Evolutionary conservation across 2,329 filamentous ascomycete species (phyloP).

Genomic region (Stagonosporopsis rhizophila): DNA sequence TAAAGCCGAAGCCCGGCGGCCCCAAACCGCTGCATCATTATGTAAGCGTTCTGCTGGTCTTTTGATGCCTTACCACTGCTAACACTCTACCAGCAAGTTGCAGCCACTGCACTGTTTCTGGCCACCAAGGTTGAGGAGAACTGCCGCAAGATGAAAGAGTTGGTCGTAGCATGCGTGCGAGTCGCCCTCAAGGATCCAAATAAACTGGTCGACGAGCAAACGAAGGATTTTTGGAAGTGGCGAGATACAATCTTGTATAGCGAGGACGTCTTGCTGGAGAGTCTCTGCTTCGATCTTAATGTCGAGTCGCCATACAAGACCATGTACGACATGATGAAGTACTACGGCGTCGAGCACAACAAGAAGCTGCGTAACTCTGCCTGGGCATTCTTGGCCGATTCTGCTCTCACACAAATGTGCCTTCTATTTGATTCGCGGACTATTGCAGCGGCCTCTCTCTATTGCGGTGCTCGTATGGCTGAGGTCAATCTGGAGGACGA

Average conservation of each 20-base stretch:
- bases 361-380: slow-evolving; percentile 83
- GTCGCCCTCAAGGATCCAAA: slow-evolving; percentile 94
- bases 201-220: slow-evolving; percentile 92
- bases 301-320: slow-evolving; percentile 86
- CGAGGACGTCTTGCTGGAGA: slow-evolving; percentile 91
- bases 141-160: slow-evolving; percentile 91
- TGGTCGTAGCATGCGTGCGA: slow-evolving; percentile 91
- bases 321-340: slow-evolving; percentile 80
- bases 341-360: slow-evolving; percentile 77
- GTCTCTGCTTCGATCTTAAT: slow-evolving; percentile 91
- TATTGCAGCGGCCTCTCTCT: slow-evolving; percentile 84
- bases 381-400: slow-evolving; percentile 95
- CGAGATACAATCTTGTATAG: slow-evolving; percentile 90
- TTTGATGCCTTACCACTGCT: not conserved
- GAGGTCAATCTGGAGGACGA: slow-evolving; percentile 75
- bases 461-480: slow-evolving; percentile 81
- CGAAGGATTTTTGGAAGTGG: slow-evolving; percentile 98
- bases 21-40: slow-evolving; percentile 84
- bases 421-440: slow-evolving; percentile 79
- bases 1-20: slow-evolving; percentile 72
- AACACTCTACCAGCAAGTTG: slow-evolving; percentile 67
- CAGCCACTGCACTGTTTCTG: slow-evolving; percentile 88
- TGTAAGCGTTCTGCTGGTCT: slow-evolving; percentile 36
- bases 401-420: slow-evolving; percentile 82
- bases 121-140: slow-evolving; percentile 98